phyloP scores from a whole-genome alignment of 2,329 filamentous ascomycete genomes.

The Aspergillus aculeatus region DNA sequence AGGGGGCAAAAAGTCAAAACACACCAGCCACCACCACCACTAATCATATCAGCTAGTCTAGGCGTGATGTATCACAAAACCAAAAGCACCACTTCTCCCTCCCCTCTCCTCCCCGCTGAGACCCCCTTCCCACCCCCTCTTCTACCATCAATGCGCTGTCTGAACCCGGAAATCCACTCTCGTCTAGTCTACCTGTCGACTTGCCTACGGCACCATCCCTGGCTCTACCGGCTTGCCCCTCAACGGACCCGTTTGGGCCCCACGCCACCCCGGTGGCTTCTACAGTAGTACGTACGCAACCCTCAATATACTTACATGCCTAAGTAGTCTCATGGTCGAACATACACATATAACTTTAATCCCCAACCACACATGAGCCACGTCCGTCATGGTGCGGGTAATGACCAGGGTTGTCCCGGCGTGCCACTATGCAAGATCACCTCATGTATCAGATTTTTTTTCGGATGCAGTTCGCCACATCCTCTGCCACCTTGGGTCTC shows the following conservation, averaged over 20 bases:
- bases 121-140: background rate
- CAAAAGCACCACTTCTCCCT: background rate
- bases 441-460: conserved; percentile 7
- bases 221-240: conserved; percentile 7
- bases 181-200: conserved; percentile 8
- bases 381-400: conserved; percentile 5
- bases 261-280: background rate
- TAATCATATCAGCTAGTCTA: background rate
- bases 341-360: background rate
- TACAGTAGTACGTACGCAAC: conserved; percentile 5
- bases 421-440: conserved; percentile 9
- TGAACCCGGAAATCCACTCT: conserved; percentile 1
- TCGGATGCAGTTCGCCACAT: background rate
- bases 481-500: no score
- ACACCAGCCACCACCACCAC: background rate
- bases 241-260: background rate
- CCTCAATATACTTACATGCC: background rate
- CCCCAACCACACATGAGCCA: background rate
- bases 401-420: conserved; percentile 5
- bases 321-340: background rate
- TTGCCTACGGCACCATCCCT: conserved; percentile 4
- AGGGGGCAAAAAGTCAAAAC: background rate
- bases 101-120: background rate
- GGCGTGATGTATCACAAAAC: conserved; percentile 4
- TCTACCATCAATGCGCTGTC: conserved; percentile 1